phyloP scores from a whole-genome alignment of 352 stramenopile genomes.

The Globisporangium nodosum region DNA sequence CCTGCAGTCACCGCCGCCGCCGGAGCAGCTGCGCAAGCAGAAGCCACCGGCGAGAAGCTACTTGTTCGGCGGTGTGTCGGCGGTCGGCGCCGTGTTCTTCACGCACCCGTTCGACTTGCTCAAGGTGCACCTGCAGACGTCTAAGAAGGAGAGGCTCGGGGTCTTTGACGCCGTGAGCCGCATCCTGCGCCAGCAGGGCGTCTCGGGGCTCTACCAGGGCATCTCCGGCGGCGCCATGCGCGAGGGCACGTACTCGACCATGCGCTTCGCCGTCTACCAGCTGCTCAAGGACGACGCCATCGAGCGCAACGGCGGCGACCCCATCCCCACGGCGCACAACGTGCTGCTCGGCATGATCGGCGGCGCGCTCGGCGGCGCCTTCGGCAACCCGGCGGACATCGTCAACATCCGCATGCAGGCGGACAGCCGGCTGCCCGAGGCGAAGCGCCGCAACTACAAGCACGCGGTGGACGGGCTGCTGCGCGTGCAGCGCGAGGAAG shows the following conservation, averaged over 20 bases:
- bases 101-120: conserved; percentile 82
- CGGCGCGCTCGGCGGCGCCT: conserved; percentile 54
- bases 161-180: conserved; percentile 41
- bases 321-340: conserved; percentile 69
- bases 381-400: conserved; percentile 76
- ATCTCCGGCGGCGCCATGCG: conserved; percentile 76
- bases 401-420: conserved; percentile 85
- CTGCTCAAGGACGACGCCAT: conserved; percentile 76
- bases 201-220: conserved; percentile 70
- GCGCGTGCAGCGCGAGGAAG: conserved; percentile 63
- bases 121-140: conserved; percentile 80
- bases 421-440: conserved; percentile 50
- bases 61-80: conserved; percentile 64
- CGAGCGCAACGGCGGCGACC: conserved; percentile 49
- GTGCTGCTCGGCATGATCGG: conserved; percentile 62
- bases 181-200: conserved; percentile 60
- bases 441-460: conserved; percentile 78
- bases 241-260: conserved; percentile 81
- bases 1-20: not conserved
- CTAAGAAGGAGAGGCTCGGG: conserved; percentile 61
- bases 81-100: conserved; percentile 82
- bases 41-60: conserved; percentile 60
- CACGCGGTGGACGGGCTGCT: conserved; percentile 70
- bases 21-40: conserved; percentile 2
- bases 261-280: conserved; percentile 82